These are phyloP conservation scores for Brassica juncea DNA, from an alignment of 345 rosid species.

Conservation along the genomic window DNA sequence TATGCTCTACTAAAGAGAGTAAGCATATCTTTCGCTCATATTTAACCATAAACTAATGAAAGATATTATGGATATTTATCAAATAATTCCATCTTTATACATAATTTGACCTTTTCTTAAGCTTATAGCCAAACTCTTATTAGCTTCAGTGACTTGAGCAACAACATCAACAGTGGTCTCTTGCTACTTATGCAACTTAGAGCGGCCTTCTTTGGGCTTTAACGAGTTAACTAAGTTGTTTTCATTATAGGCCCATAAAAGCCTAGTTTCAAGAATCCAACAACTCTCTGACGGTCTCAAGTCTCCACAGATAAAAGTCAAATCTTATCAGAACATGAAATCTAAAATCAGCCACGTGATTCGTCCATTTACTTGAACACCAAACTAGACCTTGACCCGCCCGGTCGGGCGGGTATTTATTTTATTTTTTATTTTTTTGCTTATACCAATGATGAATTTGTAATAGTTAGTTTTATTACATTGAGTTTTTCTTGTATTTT, in stretches of 20 bases:
- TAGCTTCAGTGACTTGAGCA: not conserved
- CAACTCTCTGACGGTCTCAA: not conserved
- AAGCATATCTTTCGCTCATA: not conserved
- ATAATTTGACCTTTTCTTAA: not conserved
- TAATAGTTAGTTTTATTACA: too few species aligned
- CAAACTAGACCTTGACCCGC: too few species aligned
- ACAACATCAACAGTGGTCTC: not conserved
- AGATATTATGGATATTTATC: not conserved
- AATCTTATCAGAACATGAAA: constrained; percentile 39
- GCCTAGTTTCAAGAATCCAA: constrained; percentile 1
- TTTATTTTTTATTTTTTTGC: too few species aligned
- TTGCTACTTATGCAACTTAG: not conserved
- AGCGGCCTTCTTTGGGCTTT: not conserved
- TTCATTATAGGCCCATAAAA: constrained; percentile 19
- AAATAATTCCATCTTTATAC: not conserved
- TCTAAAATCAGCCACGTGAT: constrained; percentile 38
- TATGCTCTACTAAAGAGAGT: not conserved
- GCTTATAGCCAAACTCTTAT: not conserved
- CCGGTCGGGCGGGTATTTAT: too few species aligned
- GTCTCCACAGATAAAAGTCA: not conserved
- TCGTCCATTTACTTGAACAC: constrained; percentile 12
- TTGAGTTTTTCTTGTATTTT: too few species aligned
- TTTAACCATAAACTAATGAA: not conserved
- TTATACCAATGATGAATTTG: too few species aligned
- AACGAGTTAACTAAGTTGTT: not conserved